Evolutionary conservation across 305 asterid genomes (phyloP).

Genomic region (Striga hermonthica): DNA sequence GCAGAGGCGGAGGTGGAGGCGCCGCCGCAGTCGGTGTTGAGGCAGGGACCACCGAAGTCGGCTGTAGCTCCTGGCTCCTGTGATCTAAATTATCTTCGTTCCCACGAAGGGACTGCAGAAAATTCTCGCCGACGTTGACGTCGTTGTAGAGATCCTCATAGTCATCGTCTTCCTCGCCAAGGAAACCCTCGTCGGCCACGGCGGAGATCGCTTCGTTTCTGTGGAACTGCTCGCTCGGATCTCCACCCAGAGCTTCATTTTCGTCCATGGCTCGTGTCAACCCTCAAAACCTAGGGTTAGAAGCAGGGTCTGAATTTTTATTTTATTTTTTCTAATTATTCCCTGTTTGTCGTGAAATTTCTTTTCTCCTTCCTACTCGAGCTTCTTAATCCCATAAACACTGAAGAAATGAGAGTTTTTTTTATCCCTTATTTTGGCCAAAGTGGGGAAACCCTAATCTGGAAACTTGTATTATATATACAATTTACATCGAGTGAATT

Average conservation of each 20-base stretch:
- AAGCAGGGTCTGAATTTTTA: slow-evolving; percentile 27
- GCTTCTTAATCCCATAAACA: too few relatives aligned
- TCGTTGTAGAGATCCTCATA: slow-evolving; percentile 88
- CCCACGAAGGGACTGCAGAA: slow-evolving; percentile 56
- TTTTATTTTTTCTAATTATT: not conserved
- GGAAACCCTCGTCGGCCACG: slow-evolving; percentile 70
- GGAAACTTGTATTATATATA: slow-evolving; percentile 19
- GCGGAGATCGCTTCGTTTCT: slow-evolving; percentile 78
- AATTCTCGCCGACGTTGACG: slow-evolving; percentile 80
- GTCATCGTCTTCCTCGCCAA: slow-evolving; percentile 81
- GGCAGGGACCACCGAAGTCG: slow-evolving; percentile 32
- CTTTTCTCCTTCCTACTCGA: not conserved
- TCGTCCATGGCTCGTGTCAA: slow-evolving; percentile 49
- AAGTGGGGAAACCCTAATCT: slow-evolving; percentile 50
- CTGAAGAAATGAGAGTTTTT: not conserved
- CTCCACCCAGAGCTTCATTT: slow-evolving; percentile 51
- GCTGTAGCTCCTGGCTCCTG: slow-evolving; percentile 37
- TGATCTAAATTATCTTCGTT: slow-evolving; percentile 49
- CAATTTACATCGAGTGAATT: too few relatives aligned
- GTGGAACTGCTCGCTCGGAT: slow-evolving; percentile 56
- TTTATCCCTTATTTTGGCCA: slow-evolving; percentile 31
- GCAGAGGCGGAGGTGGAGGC: slow-evolving; percentile 23
- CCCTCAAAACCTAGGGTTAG: slow-evolving; percentile 38
- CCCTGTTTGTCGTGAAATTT: not conserved
- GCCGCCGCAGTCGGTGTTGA: not conserved